Evolutionary conservation across 257 asterid genomes (phyloP), one percentile per base, ranked within the genome.

Genomic region (Dorcoceras hygrometricum): DNA sequence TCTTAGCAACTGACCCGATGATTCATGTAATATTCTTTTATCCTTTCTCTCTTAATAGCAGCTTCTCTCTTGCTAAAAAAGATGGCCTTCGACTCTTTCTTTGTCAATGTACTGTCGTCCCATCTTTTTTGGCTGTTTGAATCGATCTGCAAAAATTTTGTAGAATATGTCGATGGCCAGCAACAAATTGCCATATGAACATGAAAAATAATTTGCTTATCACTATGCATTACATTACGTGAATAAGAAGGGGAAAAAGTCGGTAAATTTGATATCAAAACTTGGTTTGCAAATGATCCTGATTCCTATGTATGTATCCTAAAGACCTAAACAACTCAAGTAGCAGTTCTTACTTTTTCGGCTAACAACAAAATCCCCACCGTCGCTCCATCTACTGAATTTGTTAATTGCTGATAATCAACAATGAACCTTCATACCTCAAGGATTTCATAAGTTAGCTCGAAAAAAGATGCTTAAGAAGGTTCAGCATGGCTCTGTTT

Each of bases 61-160:
- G 95, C 96, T 71, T 84, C 96, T 79, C 80, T 82, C 78, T 77
- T 91, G 71, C 76, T 84, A 32, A 81, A 78, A 73, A 80, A 70
- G 61, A 77, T 63, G 57, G 85, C 80, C 69, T 81, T 82, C 57
- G 81, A 75, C 70, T 89, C 91, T 59, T 81, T 88, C 76, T 75
- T 87, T 26, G 95, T 76, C 73, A 89, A 70, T 66, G 78, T 69
- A 54, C 92, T 82, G 75, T 86, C 86, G 34, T 91, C 96, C 96
- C 98, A 91, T 79, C 80, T 83, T 64, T 79, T 86, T 78, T 92
- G 87, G 86, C 91, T 84, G 80, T 83, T 87, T 31, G 76, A 62
- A 76, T 87, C 95, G 32, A 82, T 83, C 96, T 91, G 87, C 78
- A 76, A n/a, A n/a, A n/a, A 20, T 57, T 71, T 64, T 6, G 11